Percentiles rank a stretch among this genome's conserved stretches.
Conservation (phyloP, 352 stramenopile genomes). For the Phytophthora megakarya region DNA sequence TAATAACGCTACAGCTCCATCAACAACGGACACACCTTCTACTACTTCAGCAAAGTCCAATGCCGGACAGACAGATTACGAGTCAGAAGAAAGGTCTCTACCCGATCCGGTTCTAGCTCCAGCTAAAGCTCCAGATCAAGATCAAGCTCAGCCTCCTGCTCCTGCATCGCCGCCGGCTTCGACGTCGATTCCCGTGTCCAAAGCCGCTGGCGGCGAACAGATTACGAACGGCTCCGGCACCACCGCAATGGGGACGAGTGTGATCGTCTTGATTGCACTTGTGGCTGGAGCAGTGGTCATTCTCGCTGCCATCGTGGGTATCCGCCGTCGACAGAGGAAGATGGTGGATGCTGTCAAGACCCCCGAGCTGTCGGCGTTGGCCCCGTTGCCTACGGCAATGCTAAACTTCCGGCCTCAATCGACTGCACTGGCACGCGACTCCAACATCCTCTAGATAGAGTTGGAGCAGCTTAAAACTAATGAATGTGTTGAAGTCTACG, state of each 20-base stretch:
- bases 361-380: slow-evolving; percentile 39
- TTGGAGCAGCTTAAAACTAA: slow-evolving; percentile 10
- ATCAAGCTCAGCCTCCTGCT: no score
- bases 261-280: slow-evolving; percentile 48
- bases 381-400: slow-evolving; percentile 28
- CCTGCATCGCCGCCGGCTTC: neutral
- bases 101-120: neutral
- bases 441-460: slow-evolving; percentile 37
- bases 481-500: slow-evolving; percentile 11
- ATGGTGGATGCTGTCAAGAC: slow-evolving; percentile 49
- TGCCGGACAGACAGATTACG: slow-evolving; percentile 10
- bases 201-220: slow-evolving; percentile 20
- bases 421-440: slow-evolving; percentile 17
- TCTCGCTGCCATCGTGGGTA: slow-evolving; percentile 43
- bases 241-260: slow-evolving; percentile 23
- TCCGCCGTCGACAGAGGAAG: slow-evolving; percentile 53
- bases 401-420: slow-evolving; percentile 31
- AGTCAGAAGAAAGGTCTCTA: no score
- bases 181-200: slow-evolving; percentile 12
- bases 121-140: no score
- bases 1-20: slow-evolving; percentile 19
- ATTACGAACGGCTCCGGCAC: slow-evolving; percentile 34
- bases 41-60: slow-evolving; percentile 6
- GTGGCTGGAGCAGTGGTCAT: slow-evolving; percentile 47
- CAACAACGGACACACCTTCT: slow-evolving; percentile 10